A percentile compares a stretch with the other conserved stretches of the same genome.
phyloP scores from a whole-genome alignment of 345 rosid species.

The Bruguiera gymnorhiza region DNA sequence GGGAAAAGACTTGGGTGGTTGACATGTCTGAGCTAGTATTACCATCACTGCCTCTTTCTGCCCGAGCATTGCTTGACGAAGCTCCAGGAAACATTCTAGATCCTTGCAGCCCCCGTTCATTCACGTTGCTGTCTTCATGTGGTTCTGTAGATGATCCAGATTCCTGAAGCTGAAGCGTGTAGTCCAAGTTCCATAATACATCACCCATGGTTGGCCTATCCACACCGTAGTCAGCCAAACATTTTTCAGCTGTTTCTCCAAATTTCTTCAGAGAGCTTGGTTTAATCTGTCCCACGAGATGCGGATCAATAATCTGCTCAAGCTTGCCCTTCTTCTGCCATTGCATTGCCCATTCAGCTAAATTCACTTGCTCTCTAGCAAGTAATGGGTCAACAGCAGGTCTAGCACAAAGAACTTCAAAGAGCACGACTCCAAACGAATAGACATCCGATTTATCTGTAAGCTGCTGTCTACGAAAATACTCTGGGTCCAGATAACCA shows the following conservation, averaged over 20 bases:
- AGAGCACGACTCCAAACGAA: slow-evolving; percentile 86
- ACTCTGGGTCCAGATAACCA: slow-evolving; percentile 95
- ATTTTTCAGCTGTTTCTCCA: slow-evolving; percentile 93
- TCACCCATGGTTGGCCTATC: slow-evolving; percentile 95
- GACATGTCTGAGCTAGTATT: slow-evolving; percentile 52
- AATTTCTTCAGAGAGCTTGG: slow-evolving; percentile 67
- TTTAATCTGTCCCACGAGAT: slow-evolving; percentile 63
- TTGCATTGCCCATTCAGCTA: slow-evolving; percentile 95
- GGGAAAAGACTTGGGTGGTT: slow-evolving; percentile 79
- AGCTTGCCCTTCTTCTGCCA: slow-evolving; percentile 94
- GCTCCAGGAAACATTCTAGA: slow-evolving; percentile 21
- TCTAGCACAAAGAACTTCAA: slow-evolving; percentile 94
- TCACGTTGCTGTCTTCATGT: slow-evolving; percentile 21
- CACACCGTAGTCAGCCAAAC: slow-evolving; percentile 90
- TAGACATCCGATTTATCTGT: slow-evolving; percentile 95
- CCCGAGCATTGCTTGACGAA: slow-evolving; percentile 21
- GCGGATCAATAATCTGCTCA: slow-evolving; percentile 60
- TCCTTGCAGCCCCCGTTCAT: slow-evolving; percentile 16
- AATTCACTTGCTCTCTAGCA: slow-evolving; percentile 86
- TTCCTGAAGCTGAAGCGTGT: slow-evolving; percentile 75
- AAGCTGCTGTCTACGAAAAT: slow-evolving; percentile 90
- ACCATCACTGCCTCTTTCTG: slow-evolving; percentile 26
- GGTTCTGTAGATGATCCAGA: slow-evolving; percentile 41
- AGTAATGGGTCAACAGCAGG: slow-evolving; percentile 94
- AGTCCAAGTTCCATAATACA: slow-evolving; percentile 88